Conservation (phyloP, 352 stramenopile genomes). For the Globisporangium echinulatum region DNA sequence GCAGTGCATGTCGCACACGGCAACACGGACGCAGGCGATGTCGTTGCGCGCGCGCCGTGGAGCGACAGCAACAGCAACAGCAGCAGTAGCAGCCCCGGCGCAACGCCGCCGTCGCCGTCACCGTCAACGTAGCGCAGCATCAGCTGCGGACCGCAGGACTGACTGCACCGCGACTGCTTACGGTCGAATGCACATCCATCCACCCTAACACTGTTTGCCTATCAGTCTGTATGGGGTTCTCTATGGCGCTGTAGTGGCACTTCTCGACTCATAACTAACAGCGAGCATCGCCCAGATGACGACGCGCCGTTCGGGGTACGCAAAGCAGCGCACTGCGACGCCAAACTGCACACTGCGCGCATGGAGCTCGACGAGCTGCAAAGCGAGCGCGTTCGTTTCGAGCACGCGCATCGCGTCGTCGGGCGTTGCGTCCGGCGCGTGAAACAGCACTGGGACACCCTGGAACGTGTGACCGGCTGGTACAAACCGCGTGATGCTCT, state of each 20-base stretch:
- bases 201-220: not conserved
- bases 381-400: slow-evolving; percentile 33
- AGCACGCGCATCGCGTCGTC: slow-evolving; percentile 40
- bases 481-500: slow-evolving; percentile 73
- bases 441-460: slow-evolving; percentile 71
- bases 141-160: not conserved
- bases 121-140: not conserved
- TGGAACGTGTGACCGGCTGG: slow-evolving; percentile 81
- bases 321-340: slow-evolving; percentile 66
- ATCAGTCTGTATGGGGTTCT: too few relatives aligned
- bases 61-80: slow-evolving; percentile 14
- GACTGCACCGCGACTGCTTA: not conserved
- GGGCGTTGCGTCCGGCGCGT: not conserved
- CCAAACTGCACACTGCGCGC: slow-evolving; percentile 58
- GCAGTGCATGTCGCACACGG: slow-evolving; percentile 16
- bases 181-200: not conserved
- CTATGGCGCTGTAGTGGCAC: not conserved
- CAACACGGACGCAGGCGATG: slow-evolving; percentile 22
- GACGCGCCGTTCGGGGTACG: slow-evolving; percentile 62
- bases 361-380: slow-evolving; percentile 57
- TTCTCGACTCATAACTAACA: slow-evolving; percentile 45
- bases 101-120: slow-evolving; percentile 2
- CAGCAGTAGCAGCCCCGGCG: slow-evolving; percentile 6
- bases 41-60: slow-evolving; percentile 44
- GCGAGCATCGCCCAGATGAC: slow-evolving; percentile 85